phyloP scores from a whole-genome alignment of 768 basidiomycete species.

The Hericium coralloides region DNA sequence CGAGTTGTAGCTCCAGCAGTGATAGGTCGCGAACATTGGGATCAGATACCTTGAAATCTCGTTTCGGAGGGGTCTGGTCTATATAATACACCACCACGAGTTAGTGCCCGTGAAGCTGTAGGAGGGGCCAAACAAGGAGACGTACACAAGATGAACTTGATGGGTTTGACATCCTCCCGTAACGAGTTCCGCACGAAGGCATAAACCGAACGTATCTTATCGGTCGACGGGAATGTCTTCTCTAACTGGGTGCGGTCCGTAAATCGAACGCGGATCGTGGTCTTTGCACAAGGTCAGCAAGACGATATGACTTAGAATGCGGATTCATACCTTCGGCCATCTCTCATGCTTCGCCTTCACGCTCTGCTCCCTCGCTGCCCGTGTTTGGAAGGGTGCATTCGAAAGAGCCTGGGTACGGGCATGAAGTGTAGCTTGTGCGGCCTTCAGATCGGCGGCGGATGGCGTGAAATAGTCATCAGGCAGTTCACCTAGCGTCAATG shows the following conservation, averaged over 20 bases:
- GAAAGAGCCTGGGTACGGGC: slow-evolving; percentile 53
- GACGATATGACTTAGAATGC: not conserved
- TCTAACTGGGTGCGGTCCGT: slow-evolving; percentile 77
- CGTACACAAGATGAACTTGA: slow-evolving; percentile 81
- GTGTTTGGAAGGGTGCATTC: slow-evolving; percentile 65
- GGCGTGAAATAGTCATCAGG: slow-evolving; percentile 72
- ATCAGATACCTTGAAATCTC: slow-evolving; percentile 79
- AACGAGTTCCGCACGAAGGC: slow-evolving; percentile 72
- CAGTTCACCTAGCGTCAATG: slow-evolving; percentile 24
- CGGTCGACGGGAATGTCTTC: slow-evolving; percentile 63
- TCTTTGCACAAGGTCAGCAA: slow-evolving; percentile 32
- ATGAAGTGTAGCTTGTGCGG: slow-evolving; percentile 52
- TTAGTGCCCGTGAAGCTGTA: not conserved
- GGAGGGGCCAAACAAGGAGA: slow-evolving; percentile 9
- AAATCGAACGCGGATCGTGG: slow-evolving; percentile 75
- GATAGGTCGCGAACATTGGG: slow-evolving; percentile 57
- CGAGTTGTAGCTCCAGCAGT: slow-evolving; percentile 61
- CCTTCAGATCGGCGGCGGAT: slow-evolving; percentile 60
- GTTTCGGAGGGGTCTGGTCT: slow-evolving; percentile 77
- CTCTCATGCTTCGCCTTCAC: slow-evolving; percentile 50
- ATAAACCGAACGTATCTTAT: slow-evolving; percentile 77
- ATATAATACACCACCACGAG: not conserved
- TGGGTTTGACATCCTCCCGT: slow-evolving; percentile 64
- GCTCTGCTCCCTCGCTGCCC: slow-evolving; percentile 52
- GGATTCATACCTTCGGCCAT: slow-evolving; percentile 60